Base-by-base conservation (phyloP, 208 protist species). In the Trypanosoma brucei region DNA sequence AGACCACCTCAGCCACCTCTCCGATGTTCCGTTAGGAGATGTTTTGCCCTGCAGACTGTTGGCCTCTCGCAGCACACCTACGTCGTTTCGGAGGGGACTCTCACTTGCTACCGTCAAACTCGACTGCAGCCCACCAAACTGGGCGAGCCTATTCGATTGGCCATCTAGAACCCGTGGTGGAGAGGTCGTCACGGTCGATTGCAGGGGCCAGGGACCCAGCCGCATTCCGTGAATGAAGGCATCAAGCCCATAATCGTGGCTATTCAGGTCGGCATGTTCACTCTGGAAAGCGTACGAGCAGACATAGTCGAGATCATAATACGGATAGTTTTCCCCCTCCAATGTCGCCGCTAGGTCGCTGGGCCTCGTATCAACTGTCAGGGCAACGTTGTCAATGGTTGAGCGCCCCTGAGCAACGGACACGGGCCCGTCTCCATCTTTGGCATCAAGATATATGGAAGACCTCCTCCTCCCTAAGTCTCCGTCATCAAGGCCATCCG, bases 151-250 rank as follows among this genome's bases (percentile, higher is more conserved):
- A 6, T 48, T 56, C 3, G 4, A 2, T 57, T n/a, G 3, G 33
- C 8, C 14, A 46, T 45, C 33, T 2, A 37, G 39, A 61, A 9
- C 31, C 48, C 49, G 11, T 31, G 33, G 2, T 38, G 59, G 61
- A 14, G 52, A 14, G 37, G 55, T 42, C 35, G 82, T 59, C 46
- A 58, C 69, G 57, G 85, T 86, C 13, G 78, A 86, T 2, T 75
- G 78, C 59, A 86, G 81, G 11, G 73, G 71, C 4, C 75, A 78
- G 69, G 87, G 87, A 39, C 81, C 84, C 2, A 91, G 60, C 59
- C 87, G 66, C 13, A 68, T 64, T 11, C 84, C 74, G 60, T 87
- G 84, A 55, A 91, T 63, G 58, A 80, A 74, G 11, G 84, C 75
- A 49, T 91, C 81, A 58, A 91, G 81, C 54, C 84, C 84, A 68